Base-by-base conservation (phyloP, 78 protist species). In the Mantamonas sphyraenae region DNA sequence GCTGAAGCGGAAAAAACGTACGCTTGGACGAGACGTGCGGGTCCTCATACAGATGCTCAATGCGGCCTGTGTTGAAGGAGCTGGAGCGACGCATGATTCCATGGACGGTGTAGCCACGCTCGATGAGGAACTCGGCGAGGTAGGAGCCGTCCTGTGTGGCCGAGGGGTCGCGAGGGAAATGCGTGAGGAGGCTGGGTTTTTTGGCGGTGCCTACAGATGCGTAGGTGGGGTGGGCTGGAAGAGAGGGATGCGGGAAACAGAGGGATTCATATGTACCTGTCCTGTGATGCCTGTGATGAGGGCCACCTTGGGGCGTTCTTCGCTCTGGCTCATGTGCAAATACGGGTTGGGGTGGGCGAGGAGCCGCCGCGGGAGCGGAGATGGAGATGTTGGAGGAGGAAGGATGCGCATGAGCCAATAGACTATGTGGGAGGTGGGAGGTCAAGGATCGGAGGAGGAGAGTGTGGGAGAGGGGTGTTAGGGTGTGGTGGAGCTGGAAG, bases 231-330 rank as follows among this genome's bases (percentile, higher is more conserved):
- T n/a, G n/a, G n/a, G n/a, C n/a, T n/a, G n/a, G n/a, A n/a, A n/a
- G n/a, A n/a, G n/a, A n/a, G n/a, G n/a, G n/a, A n/a, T 43, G 12
- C 50, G n/a, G n/a, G n/a, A 37, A 17, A 17, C 55, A 17, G 66
- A 24, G 38, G 66, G 28, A 37, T 5, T 4, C 66, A 20, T n/a
- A n/a, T 8, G 26, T 31, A 33, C n/a, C 79, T 82, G 89, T 2
- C 97, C 97, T 0, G 97, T 93, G 79, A 93, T 90, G 35, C 97
- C 97, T 0, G 94, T 86, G 69, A 93, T 77, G 26, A 93, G 87
- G 17, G 97, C 97, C 0, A 82, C 84, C 74, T 88, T 89, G 42
- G 17, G 66, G 38, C 42, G 16, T 31, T 20, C 62, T 30, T 57
- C 22, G 17, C 12, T 12, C 8, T 57, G 7, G 39, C 28, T 20